phyloP scores from a whole-genome alignment of 768 basidiomycete species.

The Tricholoma saponaceum region DNA sequence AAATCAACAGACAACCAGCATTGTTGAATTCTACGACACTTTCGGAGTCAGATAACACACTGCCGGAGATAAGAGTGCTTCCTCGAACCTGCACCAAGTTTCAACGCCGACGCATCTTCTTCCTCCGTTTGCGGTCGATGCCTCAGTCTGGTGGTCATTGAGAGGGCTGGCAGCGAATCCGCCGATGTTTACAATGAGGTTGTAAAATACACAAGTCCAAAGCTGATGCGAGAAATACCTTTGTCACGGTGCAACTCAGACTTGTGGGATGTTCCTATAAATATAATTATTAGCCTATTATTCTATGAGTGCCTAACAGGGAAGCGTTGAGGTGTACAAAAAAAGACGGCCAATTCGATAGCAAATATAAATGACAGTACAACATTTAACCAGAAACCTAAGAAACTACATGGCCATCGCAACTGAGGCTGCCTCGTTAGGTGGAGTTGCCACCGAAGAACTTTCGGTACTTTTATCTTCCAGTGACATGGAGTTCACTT shows the following conservation, averaged over 20 bases:
- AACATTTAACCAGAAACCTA: slow-evolving; percentile 5
- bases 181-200: not conserved
- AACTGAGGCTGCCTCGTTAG: not conserved
- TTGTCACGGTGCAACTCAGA: no score
- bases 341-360: slow-evolving; percentile 12
- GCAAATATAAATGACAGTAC: slow-evolving; percentile 12
- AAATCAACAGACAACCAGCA: slow-evolving; percentile 85
- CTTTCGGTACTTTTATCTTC: slow-evolving; percentile 20
- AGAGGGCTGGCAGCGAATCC: not conserved
- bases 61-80: not conserved
- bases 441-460: not conserved
- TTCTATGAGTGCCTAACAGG: not conserved
- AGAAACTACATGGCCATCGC: not conserved
- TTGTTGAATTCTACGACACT: slow-evolving; percentile 75
- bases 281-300: not conserved
- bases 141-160: slow-evolving; percentile 59
- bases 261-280: no score
- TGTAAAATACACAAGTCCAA: slow-evolving; percentile 4
- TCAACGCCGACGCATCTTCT: slow-evolving; percentile 81
- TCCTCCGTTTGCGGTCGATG: slow-evolving; percentile 69
- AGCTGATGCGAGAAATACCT: not conserved
- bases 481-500: slow-evolving; percentile 32
- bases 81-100: slow-evolving; percentile 65
- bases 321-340: slow-evolving; percentile 3
- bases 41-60: not conserved